A percentile compares a stretch with the other conserved stretches of the same genome.
Conservation (phyloP, 2,329 filamentous ascomycete genomes). For the Nemania sp. region DNA sequence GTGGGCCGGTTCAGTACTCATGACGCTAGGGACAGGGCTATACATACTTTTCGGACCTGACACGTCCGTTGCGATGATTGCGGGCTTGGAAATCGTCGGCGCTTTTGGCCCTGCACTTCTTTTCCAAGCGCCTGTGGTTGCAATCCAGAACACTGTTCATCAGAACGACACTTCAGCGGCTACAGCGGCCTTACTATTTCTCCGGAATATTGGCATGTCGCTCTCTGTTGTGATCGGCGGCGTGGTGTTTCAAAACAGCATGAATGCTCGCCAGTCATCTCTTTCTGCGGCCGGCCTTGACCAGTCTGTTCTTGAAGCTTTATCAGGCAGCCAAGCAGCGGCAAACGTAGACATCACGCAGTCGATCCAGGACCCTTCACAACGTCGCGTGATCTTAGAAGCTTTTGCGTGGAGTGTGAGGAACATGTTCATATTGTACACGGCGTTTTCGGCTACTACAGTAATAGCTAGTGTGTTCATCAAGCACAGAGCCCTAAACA, state of each 20-base stretch:
- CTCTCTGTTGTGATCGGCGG: slow-evolving; percentile 63
- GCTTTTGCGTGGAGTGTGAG: neutral
- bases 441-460: neutral
- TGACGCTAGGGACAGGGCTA: slow-evolving; percentile 62
- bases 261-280: neutral
- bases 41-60: slow-evolving; percentile 58
- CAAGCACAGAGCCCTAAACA: neutral
- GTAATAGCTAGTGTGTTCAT: neutral
- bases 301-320: no score
- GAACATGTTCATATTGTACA: neutral
- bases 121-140: slow-evolving; percentile 63
- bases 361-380: neutral
- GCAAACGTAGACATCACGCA: neutral
- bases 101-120: slow-evolving; percentile 31
- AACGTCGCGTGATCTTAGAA: neutral
- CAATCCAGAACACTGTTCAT: slow-evolving; percentile 48
- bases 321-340: no score
- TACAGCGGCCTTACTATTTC: slow-evolving; percentile 63
- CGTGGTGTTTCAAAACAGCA: slow-evolving; percentile 47
- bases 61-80: slow-evolving; percentile 50
- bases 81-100: slow-evolving; percentile 59
- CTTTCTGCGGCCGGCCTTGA: no score
- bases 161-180: slow-evolving; percentile 59
- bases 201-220: slow-evolving; percentile 60
- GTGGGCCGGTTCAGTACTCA: slow-evolving; percentile 54